Evolutionary conservation across 139 green algal genomes (phyloP), one percentile per base, ranked within the genome.

Genomic region (Volvox africanus): DNA sequence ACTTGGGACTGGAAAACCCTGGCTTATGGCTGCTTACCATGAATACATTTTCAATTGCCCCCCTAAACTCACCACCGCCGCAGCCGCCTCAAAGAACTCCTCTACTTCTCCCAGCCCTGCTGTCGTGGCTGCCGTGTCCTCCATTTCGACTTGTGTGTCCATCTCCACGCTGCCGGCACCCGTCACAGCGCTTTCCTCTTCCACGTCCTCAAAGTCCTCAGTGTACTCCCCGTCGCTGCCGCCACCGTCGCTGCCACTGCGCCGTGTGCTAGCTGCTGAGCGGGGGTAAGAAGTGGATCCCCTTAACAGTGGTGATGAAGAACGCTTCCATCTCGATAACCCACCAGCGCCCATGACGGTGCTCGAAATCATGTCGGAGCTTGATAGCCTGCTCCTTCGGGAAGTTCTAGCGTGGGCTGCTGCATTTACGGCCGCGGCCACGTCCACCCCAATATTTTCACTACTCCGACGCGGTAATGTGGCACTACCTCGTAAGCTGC

Each of bases 121-220:
- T 28, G 55, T 44, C 35, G 32, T 61, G 22, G 37, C 36, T 9
- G 32, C 26, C 37, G 32, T 61, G 26, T 50, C 68, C 26, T 50
- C 67, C n/a, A n/a, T n/a, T n/a, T n/a, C n/a, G n/a, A n/a, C n/a
- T n/a, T n/a, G n/a, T n/a, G n/a, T n/a, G n/a, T n/a, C n/a, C n/a
- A n/a, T n/a, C n/a, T n/a, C n/a, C 80, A 12, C 61, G 68, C 67
- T 9, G 68, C 26, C 19, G 33, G 35, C 73, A 37, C 84, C 22
- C 14, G 11, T 20, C 61, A 87, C 55, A 0, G 14, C 79, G 55
- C 80, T 87, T 30, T 89, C 83, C 35, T 89, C 83, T 19, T 89
- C 83, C 44, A 44, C 62, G 21, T 88, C 82, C 3, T 67, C 62
- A 37, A 89, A 89, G 44, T 82, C 85, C 37, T 32, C 68, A 0